Evolutionary conservation across 139 green algal species (phyloP), one percentile per base, ranked within the genome.

Genomic region (Coelastrella sp.): DNA sequence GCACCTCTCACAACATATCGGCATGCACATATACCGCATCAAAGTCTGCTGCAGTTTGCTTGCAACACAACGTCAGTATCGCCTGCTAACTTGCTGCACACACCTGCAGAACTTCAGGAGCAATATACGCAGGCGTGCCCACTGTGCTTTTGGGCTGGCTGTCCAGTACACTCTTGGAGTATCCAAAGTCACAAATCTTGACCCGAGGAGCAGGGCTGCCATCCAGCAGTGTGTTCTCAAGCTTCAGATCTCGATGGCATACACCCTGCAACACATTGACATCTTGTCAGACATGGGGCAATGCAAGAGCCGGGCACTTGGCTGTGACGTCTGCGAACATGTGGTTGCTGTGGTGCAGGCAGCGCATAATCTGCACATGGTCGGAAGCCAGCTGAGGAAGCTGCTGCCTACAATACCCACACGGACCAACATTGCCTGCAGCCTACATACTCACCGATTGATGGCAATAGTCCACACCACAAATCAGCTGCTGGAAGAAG

Each of bases 111-210:
- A 91, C 78, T 93, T 97, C 98, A 8, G 98, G 98, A 24, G 98
- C 98, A 88, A 99, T 99, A 94, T 99, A 99, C 12, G 98, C 98
- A 6, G 98, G 98, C n/a, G 98, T 99, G 89, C 98, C 98, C n/a
- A 99, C 98, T 25, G 98, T 99, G 14, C 96, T 98, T 91, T 99
- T 99, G 35, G 98, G 98, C 85, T 99, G 95, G 20, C 94, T 98
- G 94, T 99, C 96, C 49, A 98, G 95, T 11, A 98, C 92, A 15
- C 84, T 92, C 90, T 97, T 97, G 61, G 89, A 96, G 93, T 99
- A 99, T 22, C 98, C 98, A 96, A 99, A 99, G 91, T 99, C 98
- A 90, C 98, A 99, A 74, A 99, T 99, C 91, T 99, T 99, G 7
- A 99, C 87, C 25, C 95, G 92, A 0, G 96, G 97, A 35, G 95